Percentiles rank a stretch among this genome's conserved stretches.
Conservation (phyloP, 805 yeast genomes). For the Lachancea kluyveri region DNA sequence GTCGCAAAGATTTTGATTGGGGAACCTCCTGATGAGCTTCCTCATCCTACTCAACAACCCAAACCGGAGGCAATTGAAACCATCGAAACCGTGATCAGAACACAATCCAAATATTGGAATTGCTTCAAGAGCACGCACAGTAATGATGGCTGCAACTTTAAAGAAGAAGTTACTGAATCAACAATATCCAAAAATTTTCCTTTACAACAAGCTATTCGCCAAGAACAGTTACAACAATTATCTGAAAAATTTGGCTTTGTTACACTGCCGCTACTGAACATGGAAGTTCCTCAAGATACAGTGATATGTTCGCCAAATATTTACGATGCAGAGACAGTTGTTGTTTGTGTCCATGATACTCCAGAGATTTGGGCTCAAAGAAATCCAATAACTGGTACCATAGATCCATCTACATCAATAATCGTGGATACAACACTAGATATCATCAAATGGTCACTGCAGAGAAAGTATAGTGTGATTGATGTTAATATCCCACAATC, state of each 20-base stretch:
- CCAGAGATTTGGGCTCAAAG: slow-evolving; percentile 87
- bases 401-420: slow-evolving; percentile 66
- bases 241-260: slow-evolving; percentile 53
- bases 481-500: slow-evolving; percentile 75
- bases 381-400: slow-evolving; percentile 72
- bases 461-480: slow-evolving; percentile 64
- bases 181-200: slow-evolving; percentile 38
- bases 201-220: slow-evolving; percentile 69
- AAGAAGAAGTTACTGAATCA: slow-evolving; percentile 28
- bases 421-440: slow-evolving; percentile 69
- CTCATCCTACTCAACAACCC: slow-evolving; percentile 47
- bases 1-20: slow-evolving; percentile 90
- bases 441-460: slow-evolving; percentile 62
- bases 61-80: slow-evolving; percentile 71
- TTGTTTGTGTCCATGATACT: slow-evolving; percentile 81
- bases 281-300: slow-evolving; percentile 29
- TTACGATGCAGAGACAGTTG: slow-evolving; percentile 53
- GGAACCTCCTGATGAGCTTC: slow-evolving; percentile 84
- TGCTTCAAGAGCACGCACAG: slow-evolving; percentile 66
- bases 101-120: slow-evolving; percentile 85
- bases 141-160: slow-evolving; percentile 33
- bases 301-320: slow-evolving; percentile 61
- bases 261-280: slow-evolving; percentile 54
- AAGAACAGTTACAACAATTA: slow-evolving; percentile 56
- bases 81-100: slow-evolving; percentile 69